These are phyloP conservation scores for Pyrrhoderma noxium DNA, from an alignment of 1,284 basidiomycete genomes.

Conservation along the genomic window DNA sequence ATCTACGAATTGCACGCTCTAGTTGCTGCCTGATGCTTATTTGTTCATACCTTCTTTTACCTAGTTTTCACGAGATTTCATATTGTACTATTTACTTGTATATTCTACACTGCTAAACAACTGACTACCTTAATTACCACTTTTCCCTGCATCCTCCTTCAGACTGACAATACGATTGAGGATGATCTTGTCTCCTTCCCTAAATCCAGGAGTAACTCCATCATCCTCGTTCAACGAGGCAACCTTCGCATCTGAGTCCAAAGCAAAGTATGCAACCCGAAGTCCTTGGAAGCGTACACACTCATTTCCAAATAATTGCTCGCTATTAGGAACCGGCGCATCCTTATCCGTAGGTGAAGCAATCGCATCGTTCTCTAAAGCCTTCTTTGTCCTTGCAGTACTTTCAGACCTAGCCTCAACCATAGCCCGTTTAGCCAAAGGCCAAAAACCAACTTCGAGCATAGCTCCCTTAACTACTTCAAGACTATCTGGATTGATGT, in stretches of 20 bases:
- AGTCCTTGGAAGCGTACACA: slow-evolving; percentile 95
- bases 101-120: not conserved
- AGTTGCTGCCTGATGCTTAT: slow-evolving; percentile 50
- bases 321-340: slow-evolving; percentile 65
- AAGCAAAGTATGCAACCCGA: slow-evolving; percentile 90
- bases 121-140: not conserved
- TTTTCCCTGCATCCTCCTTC: slow-evolving; percentile 93
- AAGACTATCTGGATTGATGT: slow-evolving; percentile 76
- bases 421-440: slow-evolving; percentile 68
- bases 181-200: slow-evolving; percentile 72
- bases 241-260: slow-evolving; percentile 80
- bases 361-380: slow-evolving; percentile 41
- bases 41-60: not conserved
- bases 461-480: slow-evolving; percentile 77
- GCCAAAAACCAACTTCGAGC: slow-evolving; percentile 87
- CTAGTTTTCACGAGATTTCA: not conserved
- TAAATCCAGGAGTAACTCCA: slow-evolving; percentile 35
- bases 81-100: not conserved
- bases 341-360: slow-evolving; percentile 34
- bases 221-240: slow-evolving; percentile 53
- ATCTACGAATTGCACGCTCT: slow-evolving; percentile 86
- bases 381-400: slow-evolving; percentile 57
- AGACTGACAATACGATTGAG: slow-evolving; percentile 92
- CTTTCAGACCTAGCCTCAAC: slow-evolving; percentile 63
- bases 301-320: slow-evolving; percentile 87